phyloP scores from a whole-genome alignment of 2,329 filamentous ascomycete species.

The Aphanocladium album region DNA sequence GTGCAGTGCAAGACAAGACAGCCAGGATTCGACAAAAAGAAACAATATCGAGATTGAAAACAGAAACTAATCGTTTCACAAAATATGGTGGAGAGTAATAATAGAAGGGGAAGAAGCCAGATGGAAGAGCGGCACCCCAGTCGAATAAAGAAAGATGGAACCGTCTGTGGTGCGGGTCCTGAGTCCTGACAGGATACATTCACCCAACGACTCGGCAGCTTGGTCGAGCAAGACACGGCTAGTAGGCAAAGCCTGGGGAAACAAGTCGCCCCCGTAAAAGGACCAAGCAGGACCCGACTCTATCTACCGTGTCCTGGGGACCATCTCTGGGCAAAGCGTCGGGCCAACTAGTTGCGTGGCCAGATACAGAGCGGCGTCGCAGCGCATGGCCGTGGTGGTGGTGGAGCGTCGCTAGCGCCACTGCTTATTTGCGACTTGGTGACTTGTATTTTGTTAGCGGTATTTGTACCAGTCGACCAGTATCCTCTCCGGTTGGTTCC shows the following conservation, averaged over 20 bases:
- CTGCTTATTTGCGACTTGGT: not conserved
- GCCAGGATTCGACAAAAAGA: not conserved
- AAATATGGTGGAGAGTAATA: not conserved
- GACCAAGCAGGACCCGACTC: not conserved
- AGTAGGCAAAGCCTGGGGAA: not conserved
- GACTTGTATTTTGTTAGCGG: not conserved
- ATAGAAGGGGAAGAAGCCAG: slow-evolving; percentile 1
- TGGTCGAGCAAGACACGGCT: not conserved
- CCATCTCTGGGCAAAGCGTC: not conserved
- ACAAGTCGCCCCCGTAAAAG: not conserved
- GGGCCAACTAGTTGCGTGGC: not conserved
- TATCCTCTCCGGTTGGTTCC: not conserved
- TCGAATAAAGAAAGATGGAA: slow-evolving; percentile 4
- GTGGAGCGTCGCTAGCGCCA: not conserved
- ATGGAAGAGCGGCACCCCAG: not conserved
- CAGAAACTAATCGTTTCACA: not conserved
- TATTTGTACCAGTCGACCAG: no score
- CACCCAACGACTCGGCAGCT: not conserved
- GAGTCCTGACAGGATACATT: not conserved
- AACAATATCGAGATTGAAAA: not conserved
- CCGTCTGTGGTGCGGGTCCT: not conserved
- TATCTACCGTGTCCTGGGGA: not conserved
- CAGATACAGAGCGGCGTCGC: not conserved
- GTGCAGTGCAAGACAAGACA: not conserved
- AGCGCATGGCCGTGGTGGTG: not conserved